Evolutionary conservation across 768 basidiomycete species (phyloP), one percentile per base, ranked within the genome.

Genomic region (Hydnomerulius pinastri): DNA sequence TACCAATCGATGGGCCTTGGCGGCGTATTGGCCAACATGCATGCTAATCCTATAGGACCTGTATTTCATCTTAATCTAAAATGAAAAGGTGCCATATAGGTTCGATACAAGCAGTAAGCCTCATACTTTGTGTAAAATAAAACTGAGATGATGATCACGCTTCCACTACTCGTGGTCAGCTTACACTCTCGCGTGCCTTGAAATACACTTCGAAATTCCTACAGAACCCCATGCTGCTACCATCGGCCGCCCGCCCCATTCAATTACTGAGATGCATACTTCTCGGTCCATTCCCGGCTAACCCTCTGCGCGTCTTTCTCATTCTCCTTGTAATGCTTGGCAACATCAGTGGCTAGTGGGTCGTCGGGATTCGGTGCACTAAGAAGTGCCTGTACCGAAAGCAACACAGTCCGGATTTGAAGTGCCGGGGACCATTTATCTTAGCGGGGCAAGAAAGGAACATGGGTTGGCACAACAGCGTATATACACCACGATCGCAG

Each of bases 341-440:
- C 97, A 15, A 93, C 91, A 57, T 96, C 93, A 32, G 93, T 92
- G 28, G 93, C 93, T 23, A 96, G 81, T 4, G 93, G 93, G 64
- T 96, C 93, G 61, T 96, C 93, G 1, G 97, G 97, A 71, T 99
- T 99, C 2, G 97, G 97, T 1, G 97, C 87, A 55, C 88, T 91
- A 36, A 99, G 78, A 39, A 99, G 77, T n/a, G 97, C 97, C 71
- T 99, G 97, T 64, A 99, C 81, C 33, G 96, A 98, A 43, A 99
- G 81, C 50, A 99, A 77, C 43, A 99, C 97, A 2, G 97, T 99
- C 59, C 97, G 87, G 73, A 99, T 99, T 70, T 99, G 97, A 15
- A 99, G 79, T 0, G 97, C 97, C 17, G 97, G 97, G 9, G 94
- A 97, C 97, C 97, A 99, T 77, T 98, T 98, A 72, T 99, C 97